A percentile compares a stretch with the other conserved stretches of the same genome.
Evolutionary conservation across 2,329 filamentous ascomycete species (phyloP).

Genomic region (Aspergillus ibericus): DNA sequence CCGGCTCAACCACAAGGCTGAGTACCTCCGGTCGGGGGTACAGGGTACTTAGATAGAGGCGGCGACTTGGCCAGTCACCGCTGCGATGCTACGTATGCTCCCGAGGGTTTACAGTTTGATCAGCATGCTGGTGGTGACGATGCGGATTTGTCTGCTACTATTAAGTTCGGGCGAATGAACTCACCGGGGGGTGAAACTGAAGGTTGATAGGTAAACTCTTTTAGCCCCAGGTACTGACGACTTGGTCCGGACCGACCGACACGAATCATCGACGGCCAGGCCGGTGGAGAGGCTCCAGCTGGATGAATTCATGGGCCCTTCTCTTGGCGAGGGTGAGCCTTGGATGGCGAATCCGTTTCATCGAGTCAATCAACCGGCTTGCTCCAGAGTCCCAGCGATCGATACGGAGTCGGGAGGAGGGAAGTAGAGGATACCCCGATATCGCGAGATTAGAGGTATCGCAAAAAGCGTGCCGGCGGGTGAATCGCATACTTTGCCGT

Average conservation of each 20-base stretch:
- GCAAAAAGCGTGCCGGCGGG: too few species aligned
- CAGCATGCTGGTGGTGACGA: neutral
- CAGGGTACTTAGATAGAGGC: neutral
- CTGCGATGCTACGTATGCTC: neutral
- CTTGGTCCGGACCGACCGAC: slow-evolving; percentile 23
- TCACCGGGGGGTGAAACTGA: slow-evolving; percentile 5
- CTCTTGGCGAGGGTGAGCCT: slow-evolving; percentile 3
- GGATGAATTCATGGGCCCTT: slow-evolving; percentile 11
- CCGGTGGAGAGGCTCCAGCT: slow-evolving; percentile 17
- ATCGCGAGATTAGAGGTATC: neutral
- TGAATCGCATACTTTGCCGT: neutral
- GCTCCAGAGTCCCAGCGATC: neutral
- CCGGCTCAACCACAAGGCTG: neutral
- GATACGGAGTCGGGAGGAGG: too few species aligned
- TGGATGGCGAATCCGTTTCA: neutral
- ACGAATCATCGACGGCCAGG: slow-evolving; percentile 23
- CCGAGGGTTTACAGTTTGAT: neutral
- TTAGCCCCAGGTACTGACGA: slow-evolving; percentile 26
- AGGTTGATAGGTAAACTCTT: slow-evolving; percentile 16
- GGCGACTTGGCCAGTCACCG: neutral
- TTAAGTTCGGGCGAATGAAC: slow-evolving; percentile 12
- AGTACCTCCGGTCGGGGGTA: neutral
- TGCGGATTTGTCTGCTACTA: neutral
- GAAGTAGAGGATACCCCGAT: neutral
- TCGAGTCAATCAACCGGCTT: neutral